phyloP scores from a whole-genome alignment of 805 yeast species.

The Wickerhamomyces chaumierensis region DNA sequence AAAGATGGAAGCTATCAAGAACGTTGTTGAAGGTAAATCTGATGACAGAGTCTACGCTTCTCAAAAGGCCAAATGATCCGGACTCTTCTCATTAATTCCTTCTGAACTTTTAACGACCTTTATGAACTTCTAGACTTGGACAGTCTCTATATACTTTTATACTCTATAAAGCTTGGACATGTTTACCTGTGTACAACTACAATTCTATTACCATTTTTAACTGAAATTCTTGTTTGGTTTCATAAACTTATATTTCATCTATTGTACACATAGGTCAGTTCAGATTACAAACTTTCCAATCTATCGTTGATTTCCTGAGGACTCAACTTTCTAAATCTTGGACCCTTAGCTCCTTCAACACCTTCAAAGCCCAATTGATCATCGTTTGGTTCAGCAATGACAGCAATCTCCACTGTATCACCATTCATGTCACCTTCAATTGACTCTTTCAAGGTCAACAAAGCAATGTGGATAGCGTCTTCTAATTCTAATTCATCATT shows the following conservation, averaged over 20 bases:
- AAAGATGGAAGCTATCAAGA: slow-evolving; percentile 71
- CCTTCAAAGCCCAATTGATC: slow-evolving; percentile 80
- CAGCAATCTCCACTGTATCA: slow-evolving; percentile 85
- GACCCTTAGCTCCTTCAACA: slow-evolving; percentile 67
- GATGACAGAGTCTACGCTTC: slow-evolving; percentile 65
- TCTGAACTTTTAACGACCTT: too few species aligned
- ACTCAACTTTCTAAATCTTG: slow-evolving; percentile 75
- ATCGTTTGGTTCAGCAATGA: slow-evolving; percentile 76
- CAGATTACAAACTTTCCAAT: slow-evolving; percentile 79
- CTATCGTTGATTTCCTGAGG: slow-evolving; percentile 94
- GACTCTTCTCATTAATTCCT: too few species aligned
- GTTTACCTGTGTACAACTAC: too few species aligned
- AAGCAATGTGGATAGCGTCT: slow-evolving; percentile 95
- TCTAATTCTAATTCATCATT: slow-evolving; percentile 93
- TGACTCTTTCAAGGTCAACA: slow-evolving; percentile 87
- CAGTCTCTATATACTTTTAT: too few species aligned
- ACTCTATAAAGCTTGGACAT: too few species aligned
- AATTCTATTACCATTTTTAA: too few species aligned
- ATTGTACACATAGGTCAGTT: too few species aligned
- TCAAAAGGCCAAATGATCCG: slow-evolving; percentile 23
- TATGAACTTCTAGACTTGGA: too few species aligned
- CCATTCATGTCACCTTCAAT: slow-evolving; percentile 98
- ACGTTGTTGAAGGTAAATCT: slow-evolving; percentile 64
- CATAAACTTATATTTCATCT: too few species aligned
- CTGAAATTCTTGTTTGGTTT: too few species aligned